Conservation (phyloP, 495 filamentous ascomycete species). For the Penicillium steckii region DNA sequence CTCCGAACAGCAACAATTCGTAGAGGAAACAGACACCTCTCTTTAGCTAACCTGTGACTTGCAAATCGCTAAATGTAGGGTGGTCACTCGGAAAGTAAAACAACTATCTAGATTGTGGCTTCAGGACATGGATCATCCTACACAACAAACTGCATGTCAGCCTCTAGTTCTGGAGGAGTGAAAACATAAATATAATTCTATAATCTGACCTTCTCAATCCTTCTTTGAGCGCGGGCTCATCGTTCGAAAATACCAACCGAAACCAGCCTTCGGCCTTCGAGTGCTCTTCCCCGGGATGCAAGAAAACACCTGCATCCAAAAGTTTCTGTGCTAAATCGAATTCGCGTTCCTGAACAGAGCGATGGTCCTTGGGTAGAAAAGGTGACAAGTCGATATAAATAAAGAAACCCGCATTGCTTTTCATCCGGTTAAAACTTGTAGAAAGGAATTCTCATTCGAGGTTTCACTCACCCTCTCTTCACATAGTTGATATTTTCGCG, state of each 20-base stretch:
- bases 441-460: neutral
- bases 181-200: neutral
- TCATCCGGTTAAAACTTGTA: neutral
- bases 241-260: conserved; percentile 43
- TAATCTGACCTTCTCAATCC: conserved; percentile 33
- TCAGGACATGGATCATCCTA: neutral
- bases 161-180: neutral
- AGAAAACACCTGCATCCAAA: conserved; percentile 40
- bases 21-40: too few relatives aligned
- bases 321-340: conserved; percentile 37
- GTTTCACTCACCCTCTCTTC: conserved; percentile 25
- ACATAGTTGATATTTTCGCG: conserved; percentile 33
- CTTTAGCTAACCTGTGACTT: too few relatives aligned
- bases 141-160: neutral
- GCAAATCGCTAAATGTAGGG: too few relatives aligned
- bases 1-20: too few relatives aligned
- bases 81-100: too few relatives aligned
- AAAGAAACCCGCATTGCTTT: conserved; percentile 52
- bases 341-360: conserved; percentile 19
- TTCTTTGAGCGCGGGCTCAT: conserved; percentile 29
- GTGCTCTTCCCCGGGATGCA: conserved; percentile 43
- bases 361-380: conserved; percentile 16
- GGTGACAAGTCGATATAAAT: conserved; percentile 48
- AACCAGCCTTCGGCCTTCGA: conserved; percentile 47
- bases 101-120: too few relatives aligned